A percentile compares a stretch with the other conserved stretches of the same genome.
Conservation (phyloP, 2,329 filamentous ascomycete genomes). For the Rhexocercosporidium sp. region DNA sequence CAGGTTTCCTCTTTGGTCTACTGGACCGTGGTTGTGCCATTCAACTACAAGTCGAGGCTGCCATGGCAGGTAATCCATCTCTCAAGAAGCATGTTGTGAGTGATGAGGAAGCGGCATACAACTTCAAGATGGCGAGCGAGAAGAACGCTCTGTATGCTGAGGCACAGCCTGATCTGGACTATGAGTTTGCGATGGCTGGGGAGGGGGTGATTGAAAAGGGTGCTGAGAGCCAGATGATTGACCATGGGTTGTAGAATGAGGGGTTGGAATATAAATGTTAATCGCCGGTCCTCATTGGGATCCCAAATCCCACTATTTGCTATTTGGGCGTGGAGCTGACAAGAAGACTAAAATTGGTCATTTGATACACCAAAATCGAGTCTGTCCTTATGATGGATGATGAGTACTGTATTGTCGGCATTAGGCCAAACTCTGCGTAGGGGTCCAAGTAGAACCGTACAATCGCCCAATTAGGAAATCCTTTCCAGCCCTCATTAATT, state of each 20-base stretch:
- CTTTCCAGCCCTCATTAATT: not conserved
- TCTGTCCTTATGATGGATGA: not conserved
- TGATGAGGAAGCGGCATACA: slow-evolving; percentile 60
- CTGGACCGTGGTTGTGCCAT: slow-evolving; percentile 72
- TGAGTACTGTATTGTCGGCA: not conserved
- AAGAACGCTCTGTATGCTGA: slow-evolving; percentile 52
- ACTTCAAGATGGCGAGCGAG: slow-evolving; percentile 55
- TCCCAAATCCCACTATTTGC: not conserved
- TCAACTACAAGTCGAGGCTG: slow-evolving; percentile 72
- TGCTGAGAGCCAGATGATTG: slow-evolving; percentile 38
- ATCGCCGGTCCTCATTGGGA: not conserved
- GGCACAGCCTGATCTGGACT: slow-evolving; percentile 53
- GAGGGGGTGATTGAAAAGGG: slow-evolving; percentile 40
- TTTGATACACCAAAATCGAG: not conserved
- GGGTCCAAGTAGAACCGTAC: not conserved
- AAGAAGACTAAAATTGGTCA: not conserved
- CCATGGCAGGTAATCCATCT: slow-evolving; percentile 54
- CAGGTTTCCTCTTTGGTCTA: slow-evolving; percentile 70
- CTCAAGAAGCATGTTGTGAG: slow-evolving; percentile 57
- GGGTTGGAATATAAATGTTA: not conserved
- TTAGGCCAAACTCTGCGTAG: not conserved
- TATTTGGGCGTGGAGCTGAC: not conserved
- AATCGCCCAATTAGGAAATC: not conserved
- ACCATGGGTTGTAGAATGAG: slow-evolving; percentile 32
- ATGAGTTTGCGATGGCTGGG: slow-evolving; percentile 50